Base-by-base conservation (phyloP, 805 yeast genomes). In the Gaillardinia entomophila region DNA sequence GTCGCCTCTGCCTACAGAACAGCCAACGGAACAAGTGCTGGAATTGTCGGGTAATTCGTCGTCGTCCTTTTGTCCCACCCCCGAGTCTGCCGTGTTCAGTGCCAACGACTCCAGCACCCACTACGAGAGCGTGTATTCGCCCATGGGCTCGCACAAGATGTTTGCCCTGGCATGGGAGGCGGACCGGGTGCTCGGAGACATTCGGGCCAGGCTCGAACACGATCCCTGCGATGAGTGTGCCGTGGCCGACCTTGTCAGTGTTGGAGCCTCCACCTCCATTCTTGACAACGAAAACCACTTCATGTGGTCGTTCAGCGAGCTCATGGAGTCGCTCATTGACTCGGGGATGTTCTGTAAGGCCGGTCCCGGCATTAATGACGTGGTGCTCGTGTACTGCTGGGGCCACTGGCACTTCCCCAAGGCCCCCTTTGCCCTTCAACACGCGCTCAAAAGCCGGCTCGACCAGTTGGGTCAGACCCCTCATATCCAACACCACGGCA, bases 361-460 rank as follows among this genome's bases (percentile, higher is more conserved):
- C 3, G 45, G 38, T 23, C 29, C 29, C 5, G 25, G 31, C 23
- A 36, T 41, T 18, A 31, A 38, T 14, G 45, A 43, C 24, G 15
- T 43, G 18, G 41, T 38, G 1, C 26, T 27, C 10, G 30, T 38
- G 8, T 33, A 40, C 16, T 23, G 29, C 6, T 43, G 47, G 47
- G 41, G 37, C 14, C 47, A 43, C 23, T 43, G 47, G 47, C 32
- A 38, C 19, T 35, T 36, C 32, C 35, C 34, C 4, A 25, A 30
- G 30, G 27, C 14, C 15, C 6, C 15, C 12, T 13, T 4, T 12
- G 5, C 10, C 12, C 4, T n/a, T 10, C 5, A 14, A n/a, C 8
- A 11, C 16, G 13, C 17, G 16, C 8, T 12, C 13, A 12, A 10
- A 13, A 13, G 5, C n/a, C n/a, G n/a, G n/a, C n/a, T n/a, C n/a